These are phyloP conservation scores for Xylariomycetidae sp. DNA, from an alignment of 2,329 filamentous ascomycete species.

Conservation along the genomic window DNA sequence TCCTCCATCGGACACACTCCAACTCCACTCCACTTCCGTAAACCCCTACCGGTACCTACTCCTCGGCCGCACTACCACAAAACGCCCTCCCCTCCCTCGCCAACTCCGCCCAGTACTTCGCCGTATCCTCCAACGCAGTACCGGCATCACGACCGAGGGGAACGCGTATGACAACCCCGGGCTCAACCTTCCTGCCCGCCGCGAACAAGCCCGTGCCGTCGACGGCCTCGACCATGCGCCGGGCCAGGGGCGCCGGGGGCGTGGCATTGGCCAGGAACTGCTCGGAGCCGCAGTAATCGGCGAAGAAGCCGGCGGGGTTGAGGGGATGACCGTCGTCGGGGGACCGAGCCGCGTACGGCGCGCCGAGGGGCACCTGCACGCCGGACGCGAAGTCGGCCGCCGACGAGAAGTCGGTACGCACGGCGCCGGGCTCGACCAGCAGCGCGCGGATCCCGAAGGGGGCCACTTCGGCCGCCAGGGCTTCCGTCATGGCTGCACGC, in stretches of 20 bases:
- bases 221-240: constrained; percentile 19
- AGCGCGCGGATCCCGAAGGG: constrained; percentile 19
- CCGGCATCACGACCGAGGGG: too few relatives aligned
- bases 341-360: constrained; percentile 17
- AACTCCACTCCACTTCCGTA: too few relatives aligned
- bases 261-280: constrained; percentile 2
- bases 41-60: too few relatives aligned
- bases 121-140: too few relatives aligned
- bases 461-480: constrained; percentile 16
- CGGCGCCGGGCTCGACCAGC: constrained; percentile 17
- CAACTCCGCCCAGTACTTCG: too few relatives aligned
- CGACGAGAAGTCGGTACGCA: constrained; percentile 15
- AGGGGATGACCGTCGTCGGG: too few relatives aligned
- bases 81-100: too few relatives aligned
- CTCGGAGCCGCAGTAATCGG: constrained; percentile 3
- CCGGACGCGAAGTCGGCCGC: constrained; percentile 10
- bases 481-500: constrained; percentile 15
- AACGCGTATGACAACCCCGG: too few relatives aligned
- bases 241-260: constrained; percentile 9
- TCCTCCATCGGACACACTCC: too few relatives aligned
- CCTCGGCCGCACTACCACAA: too few relatives aligned
- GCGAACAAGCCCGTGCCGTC: constrained; percentile 19
- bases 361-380: constrained; percentile 9
- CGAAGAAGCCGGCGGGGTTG: constrained; percentile 8
- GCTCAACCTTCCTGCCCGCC: constrained; percentile 12